Base-by-base conservation (phyloP, 805 yeast species). In the Myxozyma vanderwaltii region DNA sequence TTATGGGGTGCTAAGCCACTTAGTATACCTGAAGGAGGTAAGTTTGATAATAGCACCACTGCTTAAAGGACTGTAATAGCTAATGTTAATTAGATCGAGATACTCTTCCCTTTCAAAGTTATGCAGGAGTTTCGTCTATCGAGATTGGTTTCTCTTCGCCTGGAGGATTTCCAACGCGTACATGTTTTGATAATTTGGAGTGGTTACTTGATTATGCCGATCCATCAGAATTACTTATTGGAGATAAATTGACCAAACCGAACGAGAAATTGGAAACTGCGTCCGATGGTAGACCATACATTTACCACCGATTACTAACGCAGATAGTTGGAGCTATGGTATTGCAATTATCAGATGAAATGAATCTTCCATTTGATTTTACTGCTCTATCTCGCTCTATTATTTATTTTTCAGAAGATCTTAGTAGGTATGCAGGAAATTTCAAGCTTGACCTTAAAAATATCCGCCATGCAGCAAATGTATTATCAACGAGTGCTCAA, bases 191-290 rank as follows among this genome's bases (percentile, higher is more conserved):
- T 70, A 86, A 84, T 68, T 82, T 75, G 70, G 76, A 82, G 63
- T 87, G 91, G 92, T 84, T 86, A 84, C 75, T 77, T 33, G 75
- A 72, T 4, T 79, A 71, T 68, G 87, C 82, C 26, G 91, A 86
- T 69, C 85, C 86, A 2, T 17, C 45, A 2, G 35, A 21, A 15
- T 51, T 60, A 27, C 43, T 31, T 13, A 53, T 60, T 6, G 63
- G 52, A n/a, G 12, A 26, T 17, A 6, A 21, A 7, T n/a, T 58
- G 38, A 26, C 15, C 13, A 21, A 17, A 17, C 29, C 24, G 12
- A n/a, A n/a, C 17, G 33, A 24, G 2, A 12, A 26, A 13, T 41
- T 24, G 7, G 54, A 13, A 15, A 38, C 15, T 4, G 65, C 50
- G 13, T 31, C 46, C 3, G 65, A 62, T 41, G 58, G 58, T 7